A percentile compares a stretch with the other conserved stretches of the same genome.
Evolutionary conservation across 805 yeast species (phyloP).

Genomic region (Kregervanrija pseudodelftensis): DNA sequence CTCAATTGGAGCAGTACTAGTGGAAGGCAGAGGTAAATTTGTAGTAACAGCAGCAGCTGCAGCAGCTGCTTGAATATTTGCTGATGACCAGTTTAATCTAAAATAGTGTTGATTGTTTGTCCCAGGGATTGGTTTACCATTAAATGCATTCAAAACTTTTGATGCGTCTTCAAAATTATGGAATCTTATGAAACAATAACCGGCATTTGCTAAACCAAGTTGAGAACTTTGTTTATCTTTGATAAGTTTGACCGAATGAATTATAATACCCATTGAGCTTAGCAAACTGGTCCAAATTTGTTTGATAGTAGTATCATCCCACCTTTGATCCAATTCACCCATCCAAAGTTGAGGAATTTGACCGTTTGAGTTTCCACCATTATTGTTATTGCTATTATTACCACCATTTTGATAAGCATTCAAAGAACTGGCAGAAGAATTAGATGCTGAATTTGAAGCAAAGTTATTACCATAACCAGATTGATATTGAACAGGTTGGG

Average conservation of each 20-base stretch:
- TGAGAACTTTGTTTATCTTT: constrained; percentile 45
- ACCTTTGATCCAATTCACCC: constrained; percentile 84
- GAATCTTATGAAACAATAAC: constrained; percentile 81
- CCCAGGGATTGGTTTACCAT: constrained; percentile 68
- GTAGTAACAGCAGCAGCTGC: constrained; percentile 10
- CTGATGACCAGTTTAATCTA: constrained; percentile 75
- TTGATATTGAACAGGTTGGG: too few relatives aligned
- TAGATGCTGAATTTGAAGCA: too few relatives aligned
- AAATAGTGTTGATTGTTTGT: constrained; percentile 44
- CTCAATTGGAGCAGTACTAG: constrained; percentile 28
- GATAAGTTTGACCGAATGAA: constrained; percentile 56
- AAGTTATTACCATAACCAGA: too few relatives aligned
- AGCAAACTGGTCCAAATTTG: constrained; percentile 54
- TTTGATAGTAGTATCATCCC: constrained; percentile 66
- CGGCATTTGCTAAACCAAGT: constrained; percentile 41
- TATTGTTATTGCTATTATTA: too few relatives aligned
- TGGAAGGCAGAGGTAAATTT: constrained; percentile 7
- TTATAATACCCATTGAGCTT: constrained; percentile 50
- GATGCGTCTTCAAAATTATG: constrained; percentile 52
- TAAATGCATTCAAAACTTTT: constrained; percentile 51
- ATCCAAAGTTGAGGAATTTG: constrained; percentile 56
- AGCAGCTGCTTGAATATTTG: constrained; percentile 20
- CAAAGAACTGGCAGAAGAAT: too few relatives aligned
- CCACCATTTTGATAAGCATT: too few relatives aligned
- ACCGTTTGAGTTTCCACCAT: constrained; percentile 5